phyloP scores from a whole-genome alignment of 768 basidiomycete genomes.

The Tricholoma sp. region DNA sequence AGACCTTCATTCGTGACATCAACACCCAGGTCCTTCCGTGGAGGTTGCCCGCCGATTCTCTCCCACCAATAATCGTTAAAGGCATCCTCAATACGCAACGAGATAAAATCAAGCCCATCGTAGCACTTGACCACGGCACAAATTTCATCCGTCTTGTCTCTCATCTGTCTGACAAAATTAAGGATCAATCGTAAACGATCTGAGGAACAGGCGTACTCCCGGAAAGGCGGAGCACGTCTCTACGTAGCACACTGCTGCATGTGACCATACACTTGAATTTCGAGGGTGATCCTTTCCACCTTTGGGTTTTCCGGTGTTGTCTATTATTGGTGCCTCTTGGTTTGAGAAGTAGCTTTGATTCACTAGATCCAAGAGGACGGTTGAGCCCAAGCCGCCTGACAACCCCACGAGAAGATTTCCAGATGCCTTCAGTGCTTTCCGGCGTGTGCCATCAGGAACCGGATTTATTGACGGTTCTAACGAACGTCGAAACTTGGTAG shows the following conservation, averaged over 20 bases:
- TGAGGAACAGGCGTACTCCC: conserved; percentile 39
- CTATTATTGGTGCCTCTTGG: conserved; percentile 15
- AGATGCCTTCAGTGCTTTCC: conserved; percentile 56
- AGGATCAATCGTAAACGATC: conserved; percentile 4
- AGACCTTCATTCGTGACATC: conserved; percentile 52
- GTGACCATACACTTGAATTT: conserved; percentile 56
- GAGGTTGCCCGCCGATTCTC: conserved; percentile 30
- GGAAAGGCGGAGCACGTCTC: conserved; percentile 60
- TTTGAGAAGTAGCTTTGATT: conserved; percentile 50
- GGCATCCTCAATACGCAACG: conserved; percentile 66
- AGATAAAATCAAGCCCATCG: conserved; percentile 49
- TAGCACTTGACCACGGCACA: conserved; percentile 42
- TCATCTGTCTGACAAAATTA: conserved; percentile 34
- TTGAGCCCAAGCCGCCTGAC: conserved; percentile 78
- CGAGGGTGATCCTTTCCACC: conserved; percentile 68
- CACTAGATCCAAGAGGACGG: conserved; percentile 65
- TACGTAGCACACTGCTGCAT: conserved; percentile 61
- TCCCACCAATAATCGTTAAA: conserved; percentile 70
- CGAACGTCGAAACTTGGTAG: conserved; percentile 56
- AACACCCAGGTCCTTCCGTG: conserved; percentile 29
- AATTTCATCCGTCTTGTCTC: conserved; percentile 51
- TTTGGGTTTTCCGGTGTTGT: conserved; percentile 26
- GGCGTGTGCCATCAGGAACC: conserved; percentile 47
- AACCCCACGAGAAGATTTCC: conserved; percentile 66
- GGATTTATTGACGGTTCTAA: conserved; percentile 63